A percentile compares a stretch with the other conserved stretches of the same genome.
phyloP scores from a whole-genome alignment of 805 yeast genomes.

The Starmerella apis region DNA sequence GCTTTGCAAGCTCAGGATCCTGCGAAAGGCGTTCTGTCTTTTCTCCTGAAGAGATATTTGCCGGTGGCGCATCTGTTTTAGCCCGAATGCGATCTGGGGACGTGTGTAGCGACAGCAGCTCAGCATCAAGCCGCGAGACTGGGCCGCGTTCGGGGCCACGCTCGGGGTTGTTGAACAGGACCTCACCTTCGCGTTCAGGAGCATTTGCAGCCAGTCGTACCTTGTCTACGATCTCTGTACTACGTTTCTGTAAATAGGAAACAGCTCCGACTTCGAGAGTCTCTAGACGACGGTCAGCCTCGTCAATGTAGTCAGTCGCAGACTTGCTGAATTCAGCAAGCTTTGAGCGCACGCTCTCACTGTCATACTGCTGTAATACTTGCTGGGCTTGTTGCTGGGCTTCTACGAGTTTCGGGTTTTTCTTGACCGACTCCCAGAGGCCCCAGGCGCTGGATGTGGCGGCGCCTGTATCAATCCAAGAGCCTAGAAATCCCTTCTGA shows the following conservation, averaged over 20 bases:
- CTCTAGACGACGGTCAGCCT: conserved; percentile 64
- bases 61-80: conserved; percentile 24
- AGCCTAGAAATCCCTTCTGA: conserved; percentile 2
- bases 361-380: conserved; percentile 15
- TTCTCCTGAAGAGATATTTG: conserved; percentile 40
- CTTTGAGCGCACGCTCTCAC: conserved; percentile 25
- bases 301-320: conserved; percentile 58
- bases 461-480: conserved; percentile 3
- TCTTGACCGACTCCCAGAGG: conserved; percentile 17
- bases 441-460: conserved; percentile 16
- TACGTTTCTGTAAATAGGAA: conserved; percentile 45
- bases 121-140: conserved; percentile 53
- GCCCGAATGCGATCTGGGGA: conserved; percentile 39
- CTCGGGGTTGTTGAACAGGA: conserved; percentile 35
- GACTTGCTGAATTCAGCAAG: conserved; percentile 31
- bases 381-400: conserved; percentile 8
- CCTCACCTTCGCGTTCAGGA: conserved; percentile 26
- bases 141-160: conserved; percentile 32
- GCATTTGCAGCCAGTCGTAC: conserved; percentile 34
- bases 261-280: conserved; percentile 61
- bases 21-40: conserved; percentile 38
- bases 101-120: conserved; percentile 45
- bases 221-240: conserved; percentile 38
- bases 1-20: conserved; percentile 42
- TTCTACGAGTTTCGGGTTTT: conserved; percentile 10